These are phyloP conservation scores for Microglena sp. DNA, from an alignment of 139 green algal genomes.

Conservation along the genomic window DNA sequence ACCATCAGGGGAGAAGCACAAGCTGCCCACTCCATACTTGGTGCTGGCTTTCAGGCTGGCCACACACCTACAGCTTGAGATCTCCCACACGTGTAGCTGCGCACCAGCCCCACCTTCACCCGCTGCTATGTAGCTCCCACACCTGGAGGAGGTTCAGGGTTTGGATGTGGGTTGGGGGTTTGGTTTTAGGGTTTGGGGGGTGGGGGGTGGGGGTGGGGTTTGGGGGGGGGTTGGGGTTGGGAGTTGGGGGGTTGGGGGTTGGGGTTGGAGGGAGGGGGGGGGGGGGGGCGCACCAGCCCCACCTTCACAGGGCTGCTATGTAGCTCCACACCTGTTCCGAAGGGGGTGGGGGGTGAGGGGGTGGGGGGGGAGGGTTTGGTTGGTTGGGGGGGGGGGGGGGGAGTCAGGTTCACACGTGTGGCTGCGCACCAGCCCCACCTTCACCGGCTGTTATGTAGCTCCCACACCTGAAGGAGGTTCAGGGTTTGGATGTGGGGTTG, in stretches of 20 bases:
- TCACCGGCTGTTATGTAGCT: constrained; percentile 34
- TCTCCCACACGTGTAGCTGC: constrained; percentile 26
- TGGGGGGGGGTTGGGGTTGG: too few species aligned
- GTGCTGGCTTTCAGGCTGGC: constrained; percentile 20
- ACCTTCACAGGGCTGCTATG: too few species aligned
- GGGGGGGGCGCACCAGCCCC: too few species aligned
- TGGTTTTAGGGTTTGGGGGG: too few species aligned
- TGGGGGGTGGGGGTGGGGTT: too few species aligned
- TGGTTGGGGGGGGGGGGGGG: too few species aligned
- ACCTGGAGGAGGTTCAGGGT: constrained; percentile 5
- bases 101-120: constrained; percentile 17
- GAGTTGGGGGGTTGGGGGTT: too few species aligned
- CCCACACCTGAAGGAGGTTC: constrained; percentile 5
- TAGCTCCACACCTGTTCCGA: constrained; percentile 9
- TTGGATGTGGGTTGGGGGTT: too few species aligned
- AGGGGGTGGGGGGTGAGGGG: too few species aligned
- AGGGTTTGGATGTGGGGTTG: too few species aligned
- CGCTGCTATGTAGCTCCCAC: constrained; percentile 22
- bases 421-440: not conserved
- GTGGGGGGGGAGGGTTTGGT: too few species aligned
- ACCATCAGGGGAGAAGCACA: constrained; percentile 38
- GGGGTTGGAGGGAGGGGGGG: too few species aligned
- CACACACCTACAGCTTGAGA: constrained; percentile 5
- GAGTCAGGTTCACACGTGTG: constrained; percentile 33
- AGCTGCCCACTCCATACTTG: constrained; percentile 24